Evolutionary conservation across 2,329 filamentous ascomycete genomes (phyloP), one percentile per base, ranked within the genome.

Genomic region (Epichloe gansuensis): DNA sequence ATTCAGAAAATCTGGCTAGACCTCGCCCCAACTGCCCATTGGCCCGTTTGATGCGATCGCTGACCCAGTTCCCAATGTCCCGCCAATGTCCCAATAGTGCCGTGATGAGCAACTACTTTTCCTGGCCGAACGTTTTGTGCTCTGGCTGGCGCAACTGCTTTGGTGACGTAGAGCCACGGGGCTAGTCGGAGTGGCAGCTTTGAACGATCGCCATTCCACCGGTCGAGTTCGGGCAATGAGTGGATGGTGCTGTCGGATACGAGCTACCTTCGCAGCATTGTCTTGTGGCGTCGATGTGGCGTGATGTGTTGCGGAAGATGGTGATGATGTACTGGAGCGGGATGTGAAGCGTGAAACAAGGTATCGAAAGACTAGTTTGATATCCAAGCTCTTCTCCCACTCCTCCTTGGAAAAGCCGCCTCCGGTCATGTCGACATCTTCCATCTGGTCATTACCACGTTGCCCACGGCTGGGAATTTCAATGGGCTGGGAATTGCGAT

Each of bases 41-140:
- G 78, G 79, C 1, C 82, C 84, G 40, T 77, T 79, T 47, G 78
- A 76, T 2, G 79, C 81, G 64, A 87, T 80, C 55, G 83, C 74
- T 57, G 83, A 87, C 3, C 85, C 85, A 51, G 86, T 90, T 2
- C 86, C 87, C 25, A 89, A 77, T 59, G 82, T 89, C 5, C 82
- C 86, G 27, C 88, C 88, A 57, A 95, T 80, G 65, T 95, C 90
- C 90, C 90, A 96, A 66, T 94, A 96, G 64, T 95, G 88, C 50
- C 89, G 74, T 45, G 83, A 87, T 44, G 86, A 90, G 36, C 81
- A 77, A 57, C 80, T 84, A 60, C 81, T 87, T 50, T 78, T 74
- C 60, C 76, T 75, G 40, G 80, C 82, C 36, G 81, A 87, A 59
- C 84, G 81, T 64, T 85, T 84, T 7, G 87, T 88, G 66, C 87